Base-by-base conservation (phyloP, 768 basidiomycete species). In the Wakefieldia striispora region DNA sequence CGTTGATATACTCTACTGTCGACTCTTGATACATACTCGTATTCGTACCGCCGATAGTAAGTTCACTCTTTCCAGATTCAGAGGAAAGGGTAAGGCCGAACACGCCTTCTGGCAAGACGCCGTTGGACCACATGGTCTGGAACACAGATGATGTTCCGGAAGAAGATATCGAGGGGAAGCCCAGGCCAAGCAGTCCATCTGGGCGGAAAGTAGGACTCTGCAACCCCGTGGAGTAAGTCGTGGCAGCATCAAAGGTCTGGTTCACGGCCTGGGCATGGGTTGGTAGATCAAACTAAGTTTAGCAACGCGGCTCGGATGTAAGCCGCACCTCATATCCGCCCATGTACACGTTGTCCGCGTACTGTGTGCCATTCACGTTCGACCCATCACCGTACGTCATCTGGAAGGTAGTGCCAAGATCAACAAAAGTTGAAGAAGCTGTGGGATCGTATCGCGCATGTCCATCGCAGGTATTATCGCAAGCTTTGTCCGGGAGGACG, bases 41-140 rank as follows among this genome's bases (percentile, higher is more conserved):
- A 62, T 86, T 72, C 5, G 72, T 70, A 27, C 81, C 83, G 24
- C 83, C 83, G 41, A 86, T 60, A 51, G 72, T 76, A 13, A 86
- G 72, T 61, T 81, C 78, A n/a, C 77, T 72, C 20, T 69, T 72
- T 11, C 63, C 59, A 16, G 65, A 23, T 11, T 74, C 58, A 4
- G 65, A 56, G 31, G 72, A 68, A 38, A 83, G 67, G 52, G 77
- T 76, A 57, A 83, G 73, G 21, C 74, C 71, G 54, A 83, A 82
- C 49, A 72, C 66, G 36, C 70, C 58, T 24, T 70, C 56, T 7
- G 67, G 50, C 2, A 70, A 60, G 29, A 54, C 49, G 13, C 62
- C 64, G 39, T 76, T 66, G 8, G 65, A 57, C 16, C 77, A 51
- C 34, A 81, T 72, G 19, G 73, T 75, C 45, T 78, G 71, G 58